A percentile compares a stretch with the other conserved stretches of the same genome.
Evolutionary conservation across 352 stramenopile genomes (phyloP).

Genomic region (Globisporangium uncinulatum): DNA sequence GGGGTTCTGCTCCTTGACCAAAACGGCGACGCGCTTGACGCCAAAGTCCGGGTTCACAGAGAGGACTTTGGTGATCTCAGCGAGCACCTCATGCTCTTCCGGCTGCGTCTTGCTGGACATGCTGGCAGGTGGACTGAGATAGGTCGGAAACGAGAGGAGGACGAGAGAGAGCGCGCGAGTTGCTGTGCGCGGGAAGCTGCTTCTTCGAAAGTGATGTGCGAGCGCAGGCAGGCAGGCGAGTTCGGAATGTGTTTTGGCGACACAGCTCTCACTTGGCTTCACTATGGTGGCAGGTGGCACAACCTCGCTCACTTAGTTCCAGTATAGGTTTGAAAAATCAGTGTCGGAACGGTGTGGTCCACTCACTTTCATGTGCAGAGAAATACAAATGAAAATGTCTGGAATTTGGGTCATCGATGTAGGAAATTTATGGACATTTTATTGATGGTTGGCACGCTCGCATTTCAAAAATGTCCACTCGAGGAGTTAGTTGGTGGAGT

Average conservation of each 20-base stretch:
- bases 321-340: not conserved
- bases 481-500: no score
- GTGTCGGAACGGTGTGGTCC: not conserved
- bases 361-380: not conserved
- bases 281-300: not conserved
- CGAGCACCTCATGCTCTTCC: slow-evolving; percentile 57
- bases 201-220: not conserved
- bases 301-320: not conserved
- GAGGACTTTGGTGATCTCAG: slow-evolving; percentile 47
- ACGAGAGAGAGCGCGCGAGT: not conserved
- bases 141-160: not conserved
- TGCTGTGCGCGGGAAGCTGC: not conserved
- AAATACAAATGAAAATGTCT: no score
- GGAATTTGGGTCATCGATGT: no score
- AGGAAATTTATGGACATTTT: no score
- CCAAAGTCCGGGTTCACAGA: slow-evolving; percentile 61
- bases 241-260: not conserved
- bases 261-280: not conserved
- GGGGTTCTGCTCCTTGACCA: slow-evolving; percentile 60
- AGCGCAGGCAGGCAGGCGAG: not conserved
- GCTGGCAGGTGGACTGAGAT: not conserved
- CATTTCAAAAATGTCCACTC: no score
- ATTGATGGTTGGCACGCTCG: no score
- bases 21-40: slow-evolving; percentile 53
- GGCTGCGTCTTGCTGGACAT: slow-evolving; percentile 58